Evolutionary conservation across 768 basidiomycete genomes (phyloP).

Genomic region (Sutorius australiensis): DNA sequence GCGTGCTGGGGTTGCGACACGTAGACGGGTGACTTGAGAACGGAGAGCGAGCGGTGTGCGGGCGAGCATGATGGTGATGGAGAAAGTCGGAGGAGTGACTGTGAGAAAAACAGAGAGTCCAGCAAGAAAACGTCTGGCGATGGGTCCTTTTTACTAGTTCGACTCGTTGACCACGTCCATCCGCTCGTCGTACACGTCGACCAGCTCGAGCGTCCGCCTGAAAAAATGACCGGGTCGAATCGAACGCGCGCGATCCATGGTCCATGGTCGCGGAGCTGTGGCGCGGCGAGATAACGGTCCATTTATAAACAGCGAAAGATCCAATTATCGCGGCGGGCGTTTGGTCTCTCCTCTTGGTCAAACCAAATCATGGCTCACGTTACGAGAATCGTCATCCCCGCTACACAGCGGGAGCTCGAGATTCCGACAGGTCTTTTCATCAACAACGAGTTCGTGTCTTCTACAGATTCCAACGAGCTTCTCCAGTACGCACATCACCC

Average conservation of each 20-base stretch:
- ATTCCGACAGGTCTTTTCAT: conserved; percentile 88
- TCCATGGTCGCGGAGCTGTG: conserved; percentile 6
- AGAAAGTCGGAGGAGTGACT: conserved; percentile 10
- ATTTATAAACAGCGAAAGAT: conserved; percentile 9
- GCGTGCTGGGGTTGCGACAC: conserved; percentile 32
- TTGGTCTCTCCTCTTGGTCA: background rate
- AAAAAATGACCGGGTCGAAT: background rate
- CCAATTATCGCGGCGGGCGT: background rate
- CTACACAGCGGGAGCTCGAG: conserved; percentile 46
- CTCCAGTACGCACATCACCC: conserved; percentile 48
- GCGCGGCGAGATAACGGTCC: conserved; percentile 4
- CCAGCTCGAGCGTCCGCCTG: background rate
- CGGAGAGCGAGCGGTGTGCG: conserved; percentile 42
- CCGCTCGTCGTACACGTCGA: background rate
- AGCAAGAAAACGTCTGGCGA: background rate
- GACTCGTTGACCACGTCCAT: background rate
- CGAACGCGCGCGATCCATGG: background rate
- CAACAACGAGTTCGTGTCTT: conserved; percentile 84
- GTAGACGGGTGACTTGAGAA: conserved; percentile 35
- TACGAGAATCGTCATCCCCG: conserved; percentile 39
- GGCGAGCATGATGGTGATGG: conserved; percentile 36
- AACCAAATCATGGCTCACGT: conserved; percentile 45
- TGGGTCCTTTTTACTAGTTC: background rate
- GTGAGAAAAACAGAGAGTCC: conserved; percentile 17
- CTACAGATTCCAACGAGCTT: conserved; percentile 59